Base-by-base conservation (phyloP, 2,329 filamentous ascomycete species). In the Bimuria novae-zelandiae region DNA sequence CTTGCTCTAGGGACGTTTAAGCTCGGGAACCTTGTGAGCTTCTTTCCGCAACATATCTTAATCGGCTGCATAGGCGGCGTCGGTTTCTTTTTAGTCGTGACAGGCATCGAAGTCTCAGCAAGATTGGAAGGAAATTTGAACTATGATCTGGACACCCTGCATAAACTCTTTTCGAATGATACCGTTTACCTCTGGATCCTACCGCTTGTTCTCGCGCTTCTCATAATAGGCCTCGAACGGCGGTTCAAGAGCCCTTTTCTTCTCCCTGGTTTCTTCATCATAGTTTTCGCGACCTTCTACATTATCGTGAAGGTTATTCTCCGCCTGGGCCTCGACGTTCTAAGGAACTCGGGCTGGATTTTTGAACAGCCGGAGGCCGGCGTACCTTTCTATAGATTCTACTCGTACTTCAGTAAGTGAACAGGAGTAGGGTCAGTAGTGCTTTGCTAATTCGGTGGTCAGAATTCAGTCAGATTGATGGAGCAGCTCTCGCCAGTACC, bases 1-100 rank as follows among this genome's bases (percentile, higher is more conserved):
- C 96, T 94, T 68, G 78, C 89, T 8, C 93, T 99, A 80, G 94
- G 94, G 47, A 83, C 83, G 30, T 95, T 92, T 76, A 87, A 86
- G 65, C 85, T 97, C 49, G 94, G 94, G 27, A 95, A 92, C 57
- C 84, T 99, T 56, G 92, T 97, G 56, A 94, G 92, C 54, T 99
- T 99, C 76, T 97, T 99, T 63, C 94, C 94, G 4, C 86, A 94
- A 39, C 93, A 96, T 64, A 99, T 99, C 62, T 78, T 99, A 27
- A 96, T 97, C 57, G 94, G 94, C 49, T 99, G 94, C 68, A 97
- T 99, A 61, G 94, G 94, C 37, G 94, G 94, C 57, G 94, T 99
- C 7, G 94, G 94, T 4, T 96, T 92, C 83, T 99, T 99, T 74
- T 80, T 99, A 17, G 80, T 97, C 45, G 85, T 90, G 46, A 99